Evolutionary conservation across 2,329 filamentous ascomycete genomes (phyloP), one percentile per base, ranked within the genome.

Genomic region (Epichloe festucae): DNA sequence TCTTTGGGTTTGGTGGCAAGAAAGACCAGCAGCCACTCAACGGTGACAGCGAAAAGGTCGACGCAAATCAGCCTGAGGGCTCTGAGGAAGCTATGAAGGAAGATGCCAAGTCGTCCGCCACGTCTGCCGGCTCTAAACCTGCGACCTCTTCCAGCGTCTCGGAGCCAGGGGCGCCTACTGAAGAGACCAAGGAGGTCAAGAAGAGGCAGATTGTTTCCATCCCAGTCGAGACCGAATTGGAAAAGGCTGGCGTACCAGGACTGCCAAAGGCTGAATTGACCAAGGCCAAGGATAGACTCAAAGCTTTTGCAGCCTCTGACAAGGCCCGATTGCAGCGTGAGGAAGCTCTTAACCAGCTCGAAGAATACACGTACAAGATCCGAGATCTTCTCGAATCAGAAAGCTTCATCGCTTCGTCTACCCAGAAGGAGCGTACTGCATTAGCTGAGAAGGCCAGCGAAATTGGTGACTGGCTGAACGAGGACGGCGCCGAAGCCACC

Each of bases 331-430:
- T 82, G 38, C 73, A 82, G 53, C 82, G 90, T 35, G 90, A 96
- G 65, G 91, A 96, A 65, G 81, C 87, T 1, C 73, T 96, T 52
- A 98, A 97, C 69, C 85, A 87, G 57, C 80, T 98, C n/a, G 93
- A 98, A 68, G 84, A 79, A 12, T 97, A 86, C 67, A 95, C 91
- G 14, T 98, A 98, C 74, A 85, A 82, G 62, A 79, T 87, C 31
- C 84, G 89, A 27, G 89, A 96, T 65, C 76, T 95, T 44, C 74
- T 96, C 2, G 84, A 88, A 42, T 84, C 85, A 54, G 82, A 87
- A 46, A 74, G 76, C 1, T 97, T 96, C 64, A 73, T 85, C 49
- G 75, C 76, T 12, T 80, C 77, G 3, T 86, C 89, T 35, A 91
- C 85, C 10, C 72, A 80, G 3, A 75, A 78, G 19, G 79, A 89